Conservation (phyloP, 257 asterid genomes). For the Solanum ahanhuiri region DNA sequence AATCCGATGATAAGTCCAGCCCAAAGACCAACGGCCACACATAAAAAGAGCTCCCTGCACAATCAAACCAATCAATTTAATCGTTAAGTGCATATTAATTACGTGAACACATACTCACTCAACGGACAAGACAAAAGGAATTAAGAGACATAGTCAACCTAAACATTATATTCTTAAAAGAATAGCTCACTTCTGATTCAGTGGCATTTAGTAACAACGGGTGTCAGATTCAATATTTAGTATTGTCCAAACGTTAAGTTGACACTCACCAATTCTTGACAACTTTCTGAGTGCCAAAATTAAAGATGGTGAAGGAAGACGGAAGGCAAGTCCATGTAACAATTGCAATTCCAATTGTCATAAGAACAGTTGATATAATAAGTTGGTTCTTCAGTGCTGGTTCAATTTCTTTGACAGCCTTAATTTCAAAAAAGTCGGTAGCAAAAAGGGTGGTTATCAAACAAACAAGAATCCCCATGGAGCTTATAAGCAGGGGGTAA, state of each 20-base stretch:
- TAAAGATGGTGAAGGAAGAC: constrained; percentile 11
- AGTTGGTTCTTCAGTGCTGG: constrained; percentile 20
- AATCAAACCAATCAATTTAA: neutral
- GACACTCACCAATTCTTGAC: constrained; percentile 26
- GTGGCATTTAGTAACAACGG: neutral
- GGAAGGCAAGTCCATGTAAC: constrained; percentile 17
- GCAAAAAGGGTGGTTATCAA: constrained; percentile 26
- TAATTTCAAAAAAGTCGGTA: constrained; percentile 30
- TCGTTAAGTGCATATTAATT: neutral
- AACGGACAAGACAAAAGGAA: neutral
- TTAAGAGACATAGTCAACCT: neutral
- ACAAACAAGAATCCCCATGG: constrained; percentile 15
- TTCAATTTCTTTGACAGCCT: constrained; percentile 33
- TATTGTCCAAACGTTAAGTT: neutral
- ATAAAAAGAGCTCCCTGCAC: constrained; percentile 72
- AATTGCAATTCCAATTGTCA: constrained; percentile 13
- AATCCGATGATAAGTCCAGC: constrained; percentile 93
- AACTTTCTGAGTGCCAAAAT: constrained; percentile 8
- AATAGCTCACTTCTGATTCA: neutral
- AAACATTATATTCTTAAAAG: neutral
- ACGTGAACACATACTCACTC: neutral
- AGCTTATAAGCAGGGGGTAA: constrained; percentile 12
- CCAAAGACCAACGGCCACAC: constrained; percentile 93
- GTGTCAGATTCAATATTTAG: neutral
- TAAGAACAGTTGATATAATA: constrained; percentile 13